Conservation (phyloP, 2,329 filamentous ascomycete species). For the Colletotrichum nymphaeae region DNA sequence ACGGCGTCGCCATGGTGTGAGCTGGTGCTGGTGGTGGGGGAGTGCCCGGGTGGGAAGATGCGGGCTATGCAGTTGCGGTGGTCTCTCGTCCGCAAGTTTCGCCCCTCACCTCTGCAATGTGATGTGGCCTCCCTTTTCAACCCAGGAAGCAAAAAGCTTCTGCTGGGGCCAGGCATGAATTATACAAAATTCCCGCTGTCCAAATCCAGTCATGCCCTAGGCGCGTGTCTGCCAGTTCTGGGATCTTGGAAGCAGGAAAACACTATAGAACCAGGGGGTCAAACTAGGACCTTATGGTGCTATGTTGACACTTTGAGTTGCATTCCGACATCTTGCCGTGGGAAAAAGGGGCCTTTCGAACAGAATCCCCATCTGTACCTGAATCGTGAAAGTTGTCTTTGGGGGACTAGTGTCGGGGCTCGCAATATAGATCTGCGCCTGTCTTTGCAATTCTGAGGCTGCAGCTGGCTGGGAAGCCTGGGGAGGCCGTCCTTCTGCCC, state of each 20-base stretch:
- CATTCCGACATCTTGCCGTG: background rate
- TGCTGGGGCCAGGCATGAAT: constrained; percentile 10
- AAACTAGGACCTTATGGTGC: constrained; percentile 1
- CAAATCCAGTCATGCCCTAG: background rate
- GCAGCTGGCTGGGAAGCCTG: background rate
- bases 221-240: background rate
- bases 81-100: constrained; percentile 26
- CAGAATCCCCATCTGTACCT: background rate
- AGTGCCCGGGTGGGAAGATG: background rate
- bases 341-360: background rate
- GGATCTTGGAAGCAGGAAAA: background rate
- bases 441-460: background rate
- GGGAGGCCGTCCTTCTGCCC: background rate
- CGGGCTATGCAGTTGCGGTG: constrained; percentile 23
- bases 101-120: constrained; percentile 6
- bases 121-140: constrained; percentile 14
- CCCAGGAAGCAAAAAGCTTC: background rate
- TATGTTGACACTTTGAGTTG: constrained; percentile 2
- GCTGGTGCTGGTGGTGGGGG: constrained; percentile 2
- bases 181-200: constrained; percentile 8
- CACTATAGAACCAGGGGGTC: background rate
- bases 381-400: background rate
- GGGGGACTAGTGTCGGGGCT: background rate
- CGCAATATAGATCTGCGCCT: background rate
- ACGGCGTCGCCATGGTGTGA: constrained; percentile 49